Conservation (phyloP, 2,329 filamentous ascomycete species). For the Aureobasidium sp. region DNA sequence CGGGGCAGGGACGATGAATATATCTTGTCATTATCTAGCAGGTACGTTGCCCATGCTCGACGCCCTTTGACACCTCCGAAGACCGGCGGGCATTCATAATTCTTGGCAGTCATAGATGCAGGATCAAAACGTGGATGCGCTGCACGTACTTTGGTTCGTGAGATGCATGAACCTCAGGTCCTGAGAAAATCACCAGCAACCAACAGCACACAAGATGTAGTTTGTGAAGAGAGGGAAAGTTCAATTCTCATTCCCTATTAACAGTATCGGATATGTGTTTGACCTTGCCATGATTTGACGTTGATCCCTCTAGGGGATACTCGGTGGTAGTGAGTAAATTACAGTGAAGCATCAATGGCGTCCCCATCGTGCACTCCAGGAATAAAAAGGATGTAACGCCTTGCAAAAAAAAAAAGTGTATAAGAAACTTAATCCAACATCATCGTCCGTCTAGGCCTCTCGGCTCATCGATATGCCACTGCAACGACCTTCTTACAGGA, state of each 20-base stretch:
- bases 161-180: no score
- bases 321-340: slow-evolving; percentile 1
- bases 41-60: not conserved
- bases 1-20: not conserved
- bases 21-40: not conserved
- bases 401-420: slow-evolving; percentile 3
- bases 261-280: not conserved
- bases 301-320: not conserved
- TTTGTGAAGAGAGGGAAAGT: not conserved
- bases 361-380: slow-evolving; percentile 6
- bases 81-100: not conserved
- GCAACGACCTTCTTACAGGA: slow-evolving; percentile 5
- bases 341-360: slow-evolving; percentile 6
- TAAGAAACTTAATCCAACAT: slow-evolving; percentile 8
- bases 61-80: slow-evolving; percentile 2
- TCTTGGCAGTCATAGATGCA: no score
- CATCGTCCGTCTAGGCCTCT: not conserved
- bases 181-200: no score
- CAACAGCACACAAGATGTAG: no score
- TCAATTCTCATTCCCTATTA: not conserved
- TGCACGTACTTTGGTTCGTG: no score
- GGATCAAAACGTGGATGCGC: no score
- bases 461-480: not conserved
- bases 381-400: slow-evolving; percentile 4
- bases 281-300: not conserved